These are phyloP conservation scores for Termitomyces sp. DNA, from an alignment of 768 basidiomycete species.

Conservation along the genomic window DNA sequence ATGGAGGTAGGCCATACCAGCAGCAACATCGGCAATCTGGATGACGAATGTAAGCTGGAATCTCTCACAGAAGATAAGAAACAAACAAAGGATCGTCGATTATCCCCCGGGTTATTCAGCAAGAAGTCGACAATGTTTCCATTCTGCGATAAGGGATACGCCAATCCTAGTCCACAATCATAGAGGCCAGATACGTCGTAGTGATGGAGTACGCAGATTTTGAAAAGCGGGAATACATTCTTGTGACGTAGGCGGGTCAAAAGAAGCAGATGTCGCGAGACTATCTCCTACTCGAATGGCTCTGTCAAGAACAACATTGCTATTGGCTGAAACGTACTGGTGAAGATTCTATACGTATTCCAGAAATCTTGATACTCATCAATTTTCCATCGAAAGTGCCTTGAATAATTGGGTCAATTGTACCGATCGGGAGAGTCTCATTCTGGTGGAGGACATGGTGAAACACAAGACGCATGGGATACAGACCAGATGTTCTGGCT, in stretches of 20 bases:
- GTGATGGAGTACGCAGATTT: background rate
- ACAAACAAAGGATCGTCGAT: background rate
- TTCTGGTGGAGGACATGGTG: background rate
- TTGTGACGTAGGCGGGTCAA: background rate
- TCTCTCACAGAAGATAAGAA: background rate
- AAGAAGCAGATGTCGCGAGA: background rate
- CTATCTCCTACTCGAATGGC: background rate
- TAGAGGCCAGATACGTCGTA: background rate
- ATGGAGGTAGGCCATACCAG: background rate
- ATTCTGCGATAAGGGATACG: background rate
- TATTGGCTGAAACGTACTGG: background rate
- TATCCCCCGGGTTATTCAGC: background rate
- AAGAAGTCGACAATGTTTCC: background rate
- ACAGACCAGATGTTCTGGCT: background rate
- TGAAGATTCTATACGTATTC: background rate
- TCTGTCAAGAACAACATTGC: background rate
- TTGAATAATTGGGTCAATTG: background rate
- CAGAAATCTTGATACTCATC: background rate
- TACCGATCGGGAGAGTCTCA: background rate
- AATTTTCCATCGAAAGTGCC: background rate
- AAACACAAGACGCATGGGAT: background rate
- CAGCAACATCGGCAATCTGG: background rate
- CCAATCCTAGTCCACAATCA: background rate
- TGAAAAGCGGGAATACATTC: background rate
- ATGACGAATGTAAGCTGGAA: background rate